A percentile compares a stretch with the other conserved stretches of the same genome.
These are phyloP conservation scores for Delonix regia DNA, from an alignment of 306 rosid species.

Conservation along the genomic window DNA sequence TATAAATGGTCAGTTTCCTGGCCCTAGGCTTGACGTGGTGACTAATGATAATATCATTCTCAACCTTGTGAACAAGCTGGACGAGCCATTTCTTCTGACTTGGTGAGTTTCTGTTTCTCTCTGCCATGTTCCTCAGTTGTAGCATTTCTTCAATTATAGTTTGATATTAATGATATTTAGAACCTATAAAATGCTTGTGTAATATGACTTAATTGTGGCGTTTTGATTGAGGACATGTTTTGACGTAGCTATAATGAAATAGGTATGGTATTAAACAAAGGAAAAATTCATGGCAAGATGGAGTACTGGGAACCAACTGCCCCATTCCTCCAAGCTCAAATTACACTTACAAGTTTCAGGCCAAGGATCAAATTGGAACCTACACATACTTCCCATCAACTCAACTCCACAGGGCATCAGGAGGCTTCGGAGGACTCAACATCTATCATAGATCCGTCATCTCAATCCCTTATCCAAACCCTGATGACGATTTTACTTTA, in stretches of 20 bases:
- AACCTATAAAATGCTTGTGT: neutral
- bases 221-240: neutral
- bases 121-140: neutral
- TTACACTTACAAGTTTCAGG: slow-evolving; percentile 82
- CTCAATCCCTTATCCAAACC: slow-evolving; percentile 79
- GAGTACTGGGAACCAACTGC: slow-evolving; percentile 93
- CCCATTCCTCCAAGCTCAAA: slow-evolving; percentile 91
- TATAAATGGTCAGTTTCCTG: slow-evolving; percentile 92
- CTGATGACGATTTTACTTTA: slow-evolving; percentile 82
- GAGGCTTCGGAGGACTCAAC: slow-evolving; percentile 90
- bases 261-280: slow-evolving; percentile 98
- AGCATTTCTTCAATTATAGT: neutral
- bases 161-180: neutral
- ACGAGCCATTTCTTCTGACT: slow-evolving; percentile 26
- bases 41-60: slow-evolving; percentile 89
- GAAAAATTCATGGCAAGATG: slow-evolving; percentile 99
- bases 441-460: slow-evolving; percentile 74
- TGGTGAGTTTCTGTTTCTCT: slow-evolving; percentile 45
- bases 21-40: slow-evolving; percentile 88
- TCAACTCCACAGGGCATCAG: slow-evolving; percentile 80
- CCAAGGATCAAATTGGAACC: slow-evolving; percentile 94
- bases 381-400: slow-evolving; percentile 89
- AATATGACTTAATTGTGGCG: neutral
- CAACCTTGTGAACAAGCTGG: slow-evolving; percentile 69
- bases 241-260: neutral